phyloP scores from a whole-genome alignment of 2,329 filamentous ascomycete species.

The Ophiostoma tasmaniense region DNA sequence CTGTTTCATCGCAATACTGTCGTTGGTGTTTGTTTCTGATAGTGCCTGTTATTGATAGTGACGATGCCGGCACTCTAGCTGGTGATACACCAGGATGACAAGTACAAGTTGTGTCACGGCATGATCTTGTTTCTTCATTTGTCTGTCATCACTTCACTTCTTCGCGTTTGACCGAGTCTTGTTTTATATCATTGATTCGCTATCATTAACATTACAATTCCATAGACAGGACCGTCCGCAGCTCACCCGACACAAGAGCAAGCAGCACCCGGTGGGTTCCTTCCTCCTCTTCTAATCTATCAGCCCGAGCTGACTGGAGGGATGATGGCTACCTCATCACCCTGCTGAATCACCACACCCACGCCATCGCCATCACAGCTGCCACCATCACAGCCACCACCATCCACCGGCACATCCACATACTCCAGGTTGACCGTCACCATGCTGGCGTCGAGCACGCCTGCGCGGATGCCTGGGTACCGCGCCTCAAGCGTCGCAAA shows the following conservation, averaged over 20 bases:
- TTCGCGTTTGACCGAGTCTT: no score
- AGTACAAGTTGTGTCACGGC: no score
- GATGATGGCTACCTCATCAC: constrained; percentile 80
- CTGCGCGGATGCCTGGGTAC: constrained; percentile 60
- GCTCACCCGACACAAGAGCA: neutral
- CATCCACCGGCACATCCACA: constrained; percentile 54
- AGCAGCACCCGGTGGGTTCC: neutral
- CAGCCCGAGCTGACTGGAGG: constrained; percentile 81
- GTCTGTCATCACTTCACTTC: neutral
- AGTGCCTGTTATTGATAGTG: no score
- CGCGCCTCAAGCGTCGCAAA: constrained; percentile 59
- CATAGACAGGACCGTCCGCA: neutral
- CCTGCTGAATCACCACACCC: constrained; percentile 51
- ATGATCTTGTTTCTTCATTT: neutral
- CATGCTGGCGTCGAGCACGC: constrained; percentile 62
- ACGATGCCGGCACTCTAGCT: neutral
- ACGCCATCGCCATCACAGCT: constrained; percentile 30
- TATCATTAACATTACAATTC: neutral
- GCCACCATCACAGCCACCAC: constrained; percentile 33
- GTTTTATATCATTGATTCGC: no score
- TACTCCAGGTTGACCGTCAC: constrained; percentile 77
- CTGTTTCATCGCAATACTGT: no score
- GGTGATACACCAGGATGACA: no score
- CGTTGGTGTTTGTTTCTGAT: no score
- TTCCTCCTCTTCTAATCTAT: constrained; percentile 23